Conservation (phyloP, 202 grass and related monocot species). For the Dendrocalamus latiflorus region DNA sequence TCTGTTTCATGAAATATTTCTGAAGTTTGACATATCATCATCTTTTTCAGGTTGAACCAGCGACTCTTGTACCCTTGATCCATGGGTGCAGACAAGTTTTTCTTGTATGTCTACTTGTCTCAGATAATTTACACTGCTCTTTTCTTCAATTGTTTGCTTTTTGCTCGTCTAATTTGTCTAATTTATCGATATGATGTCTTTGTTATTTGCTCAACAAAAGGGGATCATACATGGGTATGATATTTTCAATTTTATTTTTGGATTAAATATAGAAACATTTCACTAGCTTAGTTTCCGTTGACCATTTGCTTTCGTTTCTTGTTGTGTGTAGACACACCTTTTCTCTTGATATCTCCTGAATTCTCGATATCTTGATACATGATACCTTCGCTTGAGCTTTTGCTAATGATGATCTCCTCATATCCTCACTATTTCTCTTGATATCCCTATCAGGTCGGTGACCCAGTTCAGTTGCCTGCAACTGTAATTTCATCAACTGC, state of each 20-base stretch:
- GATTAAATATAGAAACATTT: neutral
- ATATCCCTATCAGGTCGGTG: constrained; percentile 62
- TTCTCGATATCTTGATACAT: constrained; percentile 2
- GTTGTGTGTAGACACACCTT: neutral
- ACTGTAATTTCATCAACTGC: constrained; percentile 89
- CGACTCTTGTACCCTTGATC: constrained; percentile 76
- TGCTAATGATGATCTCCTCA: neutral
- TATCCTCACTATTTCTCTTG: neutral
- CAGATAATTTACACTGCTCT: neutral
- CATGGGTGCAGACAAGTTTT: constrained; percentile 98
- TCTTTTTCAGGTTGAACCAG: constrained; percentile 75
- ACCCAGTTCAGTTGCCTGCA: constrained; percentile 91
- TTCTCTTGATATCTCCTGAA: neutral
- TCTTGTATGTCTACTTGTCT: constrained; percentile 53
- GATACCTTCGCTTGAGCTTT: constrained; percentile 17
- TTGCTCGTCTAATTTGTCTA: neutral
- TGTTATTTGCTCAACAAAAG: neutral
- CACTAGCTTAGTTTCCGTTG: neutral
- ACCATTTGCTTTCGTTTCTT: constrained; percentile 3
- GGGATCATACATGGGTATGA: neutral
- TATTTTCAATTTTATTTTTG: neutral
- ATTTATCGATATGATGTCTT: constrained; percentile 1
- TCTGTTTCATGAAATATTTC: constrained; percentile 21
- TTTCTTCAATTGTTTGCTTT: neutral
- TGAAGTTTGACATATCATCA: constrained; percentile 27